Base-by-base conservation (phyloP, 2,329 filamentous ascomycete genomes). In the Colletotrichum lupini region DNA sequence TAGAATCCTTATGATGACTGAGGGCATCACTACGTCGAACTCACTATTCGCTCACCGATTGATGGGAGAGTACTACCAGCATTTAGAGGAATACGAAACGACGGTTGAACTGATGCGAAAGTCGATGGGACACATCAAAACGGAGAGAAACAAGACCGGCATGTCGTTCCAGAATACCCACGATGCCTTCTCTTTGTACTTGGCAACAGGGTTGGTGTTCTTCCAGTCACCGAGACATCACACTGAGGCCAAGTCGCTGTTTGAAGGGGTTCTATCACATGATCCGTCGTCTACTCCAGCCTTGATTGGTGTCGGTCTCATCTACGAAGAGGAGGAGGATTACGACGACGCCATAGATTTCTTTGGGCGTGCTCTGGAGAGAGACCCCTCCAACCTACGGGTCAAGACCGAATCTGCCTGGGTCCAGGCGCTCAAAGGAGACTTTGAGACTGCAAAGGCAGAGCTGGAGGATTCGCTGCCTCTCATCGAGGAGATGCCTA, bases 291-390 rank as follows among this genome's bases (percentile, higher is more conserved):
- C 93, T 0, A 97, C 95, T 0, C 85, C 91, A 35, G 95, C 95
- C 2, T 86, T 99, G 74, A 94, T 98, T 58, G 97, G 97, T 0
- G 91, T 98, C 42, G 97, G 97, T 1, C 84, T 98, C 28, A 96
- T 99, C 53, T 92, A 95, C 59, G 95, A 98, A 81, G 97, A 98
- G 77, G 95, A 98, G 76, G 93, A 98, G 78, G 93, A 98, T 75
- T 98, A 94, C 78, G 87, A 90, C 59, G 89, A 94, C 78, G 97
- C 97, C 0, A 91, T 95, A 52, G 89, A 93, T 32, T 98, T 97
- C 78, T 84, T 99, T 14, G 89, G 88, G 52, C 90, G 94, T 75
- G 97, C 97, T 1, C 81, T 97, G 30, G 81, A 91, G 75, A 90
- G 93, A 28, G 94, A 98, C 78, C 85, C 88, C 2, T 85, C 86